Conservation (phyloP, 1,284 basidiomycete species). For the Fomitopsis betulina region DNA sequence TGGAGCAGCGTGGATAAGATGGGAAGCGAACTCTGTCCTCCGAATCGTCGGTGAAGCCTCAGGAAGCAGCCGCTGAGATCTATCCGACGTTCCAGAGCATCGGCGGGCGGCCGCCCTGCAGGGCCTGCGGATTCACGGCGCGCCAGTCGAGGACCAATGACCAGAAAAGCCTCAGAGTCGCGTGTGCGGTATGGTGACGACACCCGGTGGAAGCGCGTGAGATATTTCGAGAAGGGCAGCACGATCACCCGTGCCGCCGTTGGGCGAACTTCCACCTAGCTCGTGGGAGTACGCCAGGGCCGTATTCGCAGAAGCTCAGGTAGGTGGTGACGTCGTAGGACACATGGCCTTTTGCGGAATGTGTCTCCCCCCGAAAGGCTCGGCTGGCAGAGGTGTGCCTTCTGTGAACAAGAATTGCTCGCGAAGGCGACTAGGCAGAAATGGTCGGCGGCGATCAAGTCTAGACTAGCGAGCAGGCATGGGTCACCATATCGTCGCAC, state of each 20-base stretch:
- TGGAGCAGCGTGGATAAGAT: not conserved
- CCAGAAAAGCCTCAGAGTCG: not conserved
- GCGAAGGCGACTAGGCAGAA: not conserved
- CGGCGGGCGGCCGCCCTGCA: not conserved
- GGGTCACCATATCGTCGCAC: no score
- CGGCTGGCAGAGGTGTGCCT: not conserved
- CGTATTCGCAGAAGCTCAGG: not conserved
- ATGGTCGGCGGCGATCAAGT: not conserved
- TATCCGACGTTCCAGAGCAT: not conserved
- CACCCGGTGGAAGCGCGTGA: not conserved
- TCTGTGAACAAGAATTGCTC: not conserved
- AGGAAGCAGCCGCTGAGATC: not conserved
- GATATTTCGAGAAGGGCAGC: not conserved
- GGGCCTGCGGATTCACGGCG: not conserved
- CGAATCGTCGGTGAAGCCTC: not conserved
- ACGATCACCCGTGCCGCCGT: not conserved
- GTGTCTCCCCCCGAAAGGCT: not conserved
- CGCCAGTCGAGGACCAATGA: not conserved
- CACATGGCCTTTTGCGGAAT: not conserved
- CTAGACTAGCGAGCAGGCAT: not conserved
- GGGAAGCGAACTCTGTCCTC: not conserved
- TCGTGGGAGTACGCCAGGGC: not conserved
- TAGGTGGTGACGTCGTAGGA: not conserved
- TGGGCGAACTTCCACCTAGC: not conserved
- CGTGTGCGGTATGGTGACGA: not conserved